Conservation (phyloP, 768 basidiomycete genomes). For the Atractiella rhizophila region DNA sequence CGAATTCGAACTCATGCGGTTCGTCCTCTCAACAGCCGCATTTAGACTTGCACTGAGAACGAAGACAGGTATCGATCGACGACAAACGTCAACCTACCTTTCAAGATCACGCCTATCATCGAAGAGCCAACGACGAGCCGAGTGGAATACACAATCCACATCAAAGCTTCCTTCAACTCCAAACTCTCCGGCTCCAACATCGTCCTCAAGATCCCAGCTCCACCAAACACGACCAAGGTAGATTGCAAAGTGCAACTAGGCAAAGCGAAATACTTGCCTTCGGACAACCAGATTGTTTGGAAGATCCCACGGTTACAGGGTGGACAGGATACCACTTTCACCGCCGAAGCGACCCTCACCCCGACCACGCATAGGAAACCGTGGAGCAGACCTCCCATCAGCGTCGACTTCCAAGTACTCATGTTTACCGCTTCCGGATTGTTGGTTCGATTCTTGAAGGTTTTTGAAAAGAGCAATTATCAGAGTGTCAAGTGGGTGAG, state of each 20-base stretch:
- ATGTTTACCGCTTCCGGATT: conserved; percentile 96
- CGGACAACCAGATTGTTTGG: conserved; percentile 89
- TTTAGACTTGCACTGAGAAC: too few relatives aligned
- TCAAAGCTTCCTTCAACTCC: conserved; percentile 67
- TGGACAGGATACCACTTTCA: conserved; percentile 64
- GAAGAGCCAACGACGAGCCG: conserved; percentile 76
- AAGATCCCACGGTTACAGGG: conserved; percentile 91
- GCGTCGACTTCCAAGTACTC: conserved; percentile 92
- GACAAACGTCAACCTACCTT: conserved; percentile 78
- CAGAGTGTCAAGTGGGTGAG: conserved; percentile 25
- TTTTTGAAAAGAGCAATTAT: conserved; percentile 88
- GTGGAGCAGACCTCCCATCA: conserved; percentile 93
- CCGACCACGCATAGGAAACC: conserved; percentile 77
- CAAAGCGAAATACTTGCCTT: conserved; percentile 92
- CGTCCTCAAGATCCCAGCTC: conserved; percentile 80
- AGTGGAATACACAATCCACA: conserved; percentile 66
- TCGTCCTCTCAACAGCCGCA: conserved; percentile 15
- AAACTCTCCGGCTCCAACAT: conserved; percentile 86
- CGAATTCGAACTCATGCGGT: conserved; percentile 96
- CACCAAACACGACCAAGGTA: conserved; percentile 72
- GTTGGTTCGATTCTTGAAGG: conserved; percentile 88
- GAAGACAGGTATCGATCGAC: conserved; percentile 86
- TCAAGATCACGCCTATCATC: conserved; percentile 68
- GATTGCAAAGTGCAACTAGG: conserved; percentile 76
- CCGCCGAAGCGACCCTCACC: conserved; percentile 56